Conservation (phyloP, 2,329 filamentous ascomycete species). For the Sclerotinia minor region DNA sequence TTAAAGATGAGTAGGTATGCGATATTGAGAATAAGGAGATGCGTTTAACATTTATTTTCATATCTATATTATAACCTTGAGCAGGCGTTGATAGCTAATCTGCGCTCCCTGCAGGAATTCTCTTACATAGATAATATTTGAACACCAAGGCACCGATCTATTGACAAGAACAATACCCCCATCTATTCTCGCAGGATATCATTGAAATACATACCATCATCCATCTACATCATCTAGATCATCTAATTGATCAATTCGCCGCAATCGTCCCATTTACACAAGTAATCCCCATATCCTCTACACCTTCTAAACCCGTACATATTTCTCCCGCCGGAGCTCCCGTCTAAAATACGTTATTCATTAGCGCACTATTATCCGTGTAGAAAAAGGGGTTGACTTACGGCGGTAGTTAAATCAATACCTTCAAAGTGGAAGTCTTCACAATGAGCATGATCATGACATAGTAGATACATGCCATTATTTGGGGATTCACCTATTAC, state of each 20-base stretch:
- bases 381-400: neutral
- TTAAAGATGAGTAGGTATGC: too few species aligned
- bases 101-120: too few species aligned
- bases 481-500: conserved; percentile 11
- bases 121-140: too few species aligned
- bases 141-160: too few species aligned
- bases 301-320: conserved; percentile 11
- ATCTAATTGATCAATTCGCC: neutral
- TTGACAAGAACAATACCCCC: too few species aligned
- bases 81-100: too few species aligned
- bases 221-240: neutral
- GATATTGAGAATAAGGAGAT: too few species aligned
- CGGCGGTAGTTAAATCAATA: conserved; percentile 12
- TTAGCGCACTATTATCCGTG: too few species aligned
- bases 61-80: too few species aligned
- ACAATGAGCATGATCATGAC: conserved; percentile 15
- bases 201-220: too few species aligned
- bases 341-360: neutral
- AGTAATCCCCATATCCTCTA: neutral
- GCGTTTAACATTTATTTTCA: too few species aligned
- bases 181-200: too few species aligned
- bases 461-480: conserved; percentile 15
- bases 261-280: conserved; percentile 19
- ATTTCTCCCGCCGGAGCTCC: conserved; percentile 7
- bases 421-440: conserved; percentile 13